These are phyloP conservation scores for Coemansia aciculifera DNA, from an alignment of 192 early-diverging fungal genomes.

Conservation along the genomic window DNA sequence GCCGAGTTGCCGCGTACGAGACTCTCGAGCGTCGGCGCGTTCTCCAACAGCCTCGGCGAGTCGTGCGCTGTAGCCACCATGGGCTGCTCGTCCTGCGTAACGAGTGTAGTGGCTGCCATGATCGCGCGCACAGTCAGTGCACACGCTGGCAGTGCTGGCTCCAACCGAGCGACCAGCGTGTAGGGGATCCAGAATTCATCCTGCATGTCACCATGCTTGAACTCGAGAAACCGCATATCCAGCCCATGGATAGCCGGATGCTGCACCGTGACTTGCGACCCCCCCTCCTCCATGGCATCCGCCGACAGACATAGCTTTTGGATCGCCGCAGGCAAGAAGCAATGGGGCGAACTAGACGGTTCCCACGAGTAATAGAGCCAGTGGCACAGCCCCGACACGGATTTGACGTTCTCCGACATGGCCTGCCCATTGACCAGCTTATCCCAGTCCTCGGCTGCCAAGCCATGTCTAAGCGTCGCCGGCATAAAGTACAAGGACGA, in stretches of 20 bases:
- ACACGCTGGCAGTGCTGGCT: slow-evolving; percentile 37
- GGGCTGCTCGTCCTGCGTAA: neutral
- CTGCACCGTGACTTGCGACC: neutral
- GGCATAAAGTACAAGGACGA: slow-evolving; percentile 42
- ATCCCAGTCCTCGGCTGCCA: slow-evolving; percentile 17
- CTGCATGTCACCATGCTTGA: neutral
- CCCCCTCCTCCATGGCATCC: slow-evolving; percentile 23
- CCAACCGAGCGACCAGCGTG: slow-evolving; percentile 25
- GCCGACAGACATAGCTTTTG: slow-evolving; percentile 26
- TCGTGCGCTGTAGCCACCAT: slow-evolving; percentile 5
- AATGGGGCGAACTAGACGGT: slow-evolving; percentile 27
- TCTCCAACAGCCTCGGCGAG: slow-evolving; percentile 44
- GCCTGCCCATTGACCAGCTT: neutral
- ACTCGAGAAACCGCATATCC: slow-evolving; percentile 38
- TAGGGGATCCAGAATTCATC: slow-evolving; percentile 34
- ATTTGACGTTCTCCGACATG: neutral
- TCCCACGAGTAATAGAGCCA: slow-evolving; percentile 51
- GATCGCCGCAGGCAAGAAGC: slow-evolving; percentile 25
- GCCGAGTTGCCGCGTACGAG: slow-evolving; percentile 6
- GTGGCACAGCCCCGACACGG: slow-evolving; percentile 3
- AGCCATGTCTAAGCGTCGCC: slow-evolving; percentile 15
- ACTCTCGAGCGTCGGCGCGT: slow-evolving; percentile 46
- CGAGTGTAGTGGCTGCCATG: slow-evolving; percentile 15
- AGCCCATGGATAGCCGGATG: slow-evolving; percentile 43
- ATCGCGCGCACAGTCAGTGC: slow-evolving; percentile 42